Base-by-base conservation (phyloP, 2,329 filamentous ascomycete genomes). In the Ascochyta viciae-villosae region DNA sequence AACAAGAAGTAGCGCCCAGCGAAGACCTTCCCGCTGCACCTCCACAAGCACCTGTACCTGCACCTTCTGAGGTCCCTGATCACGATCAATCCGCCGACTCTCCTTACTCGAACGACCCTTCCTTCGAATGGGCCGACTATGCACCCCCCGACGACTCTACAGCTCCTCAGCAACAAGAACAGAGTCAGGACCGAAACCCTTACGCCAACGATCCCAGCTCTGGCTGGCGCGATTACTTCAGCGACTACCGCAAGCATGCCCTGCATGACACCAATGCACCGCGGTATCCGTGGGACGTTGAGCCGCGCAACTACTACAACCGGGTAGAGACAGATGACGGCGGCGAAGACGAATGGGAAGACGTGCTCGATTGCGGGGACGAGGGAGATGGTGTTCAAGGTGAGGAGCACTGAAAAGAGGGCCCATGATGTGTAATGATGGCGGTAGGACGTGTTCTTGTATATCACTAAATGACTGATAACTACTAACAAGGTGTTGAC, bases 201-300 rank as follows among this genome's bases (percentile, higher is more conserved):
- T 55, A 55, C 37, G 12, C 34, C 19, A 16, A 41, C 13, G 39
- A 41, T 9, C 39, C 39, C 10, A 41, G 39, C 24, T 41, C 24
- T 13, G 15, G 29, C 41, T 55, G 53, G 53, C 53, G 42, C 37
- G 38, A 24, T 31, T 55, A 55, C 24, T 42, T 55, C 29, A 13
- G 43, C 19, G 41, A 46, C 1, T 55, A 55, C 31, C 46, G 53
- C 3, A 7, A 50, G 6, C 27, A 55, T 9, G 47, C 53, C 7
- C 41, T 50, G 15, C 5, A 46, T 3, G 19, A 7, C 6, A 39
- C 31, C 22, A 6, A 22, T 13, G 22, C 19, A 2, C 19, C 6
- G 37, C 22, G 37, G 22, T 39, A 39, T 24, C 37, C 37, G 37
- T 39, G 37, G 37, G 16, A 39, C 13, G 19, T 39, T 2, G 6